phyloP scores from a whole-genome alignment of 345 rosid species.

The Passiflora organensis region DNA sequence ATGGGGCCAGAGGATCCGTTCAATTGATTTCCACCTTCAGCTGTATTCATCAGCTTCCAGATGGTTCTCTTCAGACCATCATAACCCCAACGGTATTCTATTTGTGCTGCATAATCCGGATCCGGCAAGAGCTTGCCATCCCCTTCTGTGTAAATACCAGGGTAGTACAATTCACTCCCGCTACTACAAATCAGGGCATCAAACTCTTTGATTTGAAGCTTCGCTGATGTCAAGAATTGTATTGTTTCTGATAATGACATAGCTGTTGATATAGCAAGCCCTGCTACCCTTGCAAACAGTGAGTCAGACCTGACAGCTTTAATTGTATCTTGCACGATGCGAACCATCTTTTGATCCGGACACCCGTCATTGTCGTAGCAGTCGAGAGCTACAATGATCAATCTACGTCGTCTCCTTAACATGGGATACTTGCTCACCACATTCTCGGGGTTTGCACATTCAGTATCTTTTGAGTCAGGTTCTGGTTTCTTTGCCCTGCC shows the following conservation, averaged over 20 bases:
- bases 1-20: slow-evolving; percentile 38
- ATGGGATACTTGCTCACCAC: slow-evolving; percentile 62
- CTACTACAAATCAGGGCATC: slow-evolving; percentile 92
- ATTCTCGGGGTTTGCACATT: slow-evolving; percentile 47
- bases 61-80: slow-evolving; percentile 88
- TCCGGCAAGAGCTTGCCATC: slow-evolving; percentile 71
- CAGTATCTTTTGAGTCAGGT: slow-evolving; percentile 34
- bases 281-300: slow-evolving; percentile 52
- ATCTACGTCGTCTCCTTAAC: slow-evolving; percentile 64
- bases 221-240: slow-evolving; percentile 52
- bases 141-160: slow-evolving; percentile 52
- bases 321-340: slow-evolving; percentile 50
- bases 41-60: slow-evolving; percentile 69
- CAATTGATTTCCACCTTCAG: slow-evolving; percentile 46
- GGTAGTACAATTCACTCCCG: slow-evolving; percentile 88
- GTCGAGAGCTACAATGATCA: slow-evolving; percentile 72
- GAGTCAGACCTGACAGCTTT: slow-evolving; percentile 64
- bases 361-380: slow-evolving; percentile 61
- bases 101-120: slow-evolving; percentile 82
- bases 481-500: slow-evolving; percentile 66
- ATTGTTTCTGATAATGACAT: slow-evolving; percentile 64
- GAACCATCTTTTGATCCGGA: slow-evolving; percentile 58
- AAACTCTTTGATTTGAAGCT: slow-evolving; percentile 66
- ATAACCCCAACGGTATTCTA: slow-evolving; percentile 84
- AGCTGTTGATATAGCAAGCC: slow-evolving; percentile 77